Evolutionary conservation across 2,329 filamentous ascomycete genomes (phyloP), one percentile per base, ranked within the genome.

Genomic region (Eutypella sp.): DNA sequence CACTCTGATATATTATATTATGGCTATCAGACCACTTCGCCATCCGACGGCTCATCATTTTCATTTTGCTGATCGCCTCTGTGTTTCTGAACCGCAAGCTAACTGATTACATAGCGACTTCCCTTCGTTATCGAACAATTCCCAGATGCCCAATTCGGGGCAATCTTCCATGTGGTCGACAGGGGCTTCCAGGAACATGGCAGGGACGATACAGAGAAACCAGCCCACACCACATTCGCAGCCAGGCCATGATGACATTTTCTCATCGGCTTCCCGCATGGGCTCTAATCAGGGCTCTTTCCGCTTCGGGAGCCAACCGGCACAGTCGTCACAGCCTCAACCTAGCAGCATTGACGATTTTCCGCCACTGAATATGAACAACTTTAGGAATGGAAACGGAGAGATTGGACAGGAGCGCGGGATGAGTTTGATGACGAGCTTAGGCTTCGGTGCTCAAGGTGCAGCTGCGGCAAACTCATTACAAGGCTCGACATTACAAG

Each of bases 101-200:
- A 42, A 67, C 44, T 46, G 45, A 29, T 50, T 23, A 48, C 43
- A 41, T 49, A 85, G 81, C 49, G 81, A 85, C 59, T 85, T 85
- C 45, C 82, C 82, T 8, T 82, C 81, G 19, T 65, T 85, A 54
- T 83, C 80, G 42, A 82, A 79, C 57, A 82, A 77, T 52, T 69
- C 78, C 38, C 77, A 79, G 57, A 63, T 80, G 37, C 66, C 73
- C 23, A 75, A 64, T 47, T 62, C 71, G 6, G 73, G 61, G 39
- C 73, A 73, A 50, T 66, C 72, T 13, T 76, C 76, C 5, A 70
- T 82, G 65, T 82, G 79, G 79, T 73, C 76, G 36, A 67, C 69
- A 22, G 68, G 69, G 50, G 72, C 71, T 6, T 67, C 73, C 16
- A 69, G 78, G 50, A 75, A 67, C 47, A 63, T 78, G 46, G 68